phyloP scores from a whole-genome alignment of 2,329 filamentous ascomycete species.

The Chaetomiaceae sp. region DNA sequence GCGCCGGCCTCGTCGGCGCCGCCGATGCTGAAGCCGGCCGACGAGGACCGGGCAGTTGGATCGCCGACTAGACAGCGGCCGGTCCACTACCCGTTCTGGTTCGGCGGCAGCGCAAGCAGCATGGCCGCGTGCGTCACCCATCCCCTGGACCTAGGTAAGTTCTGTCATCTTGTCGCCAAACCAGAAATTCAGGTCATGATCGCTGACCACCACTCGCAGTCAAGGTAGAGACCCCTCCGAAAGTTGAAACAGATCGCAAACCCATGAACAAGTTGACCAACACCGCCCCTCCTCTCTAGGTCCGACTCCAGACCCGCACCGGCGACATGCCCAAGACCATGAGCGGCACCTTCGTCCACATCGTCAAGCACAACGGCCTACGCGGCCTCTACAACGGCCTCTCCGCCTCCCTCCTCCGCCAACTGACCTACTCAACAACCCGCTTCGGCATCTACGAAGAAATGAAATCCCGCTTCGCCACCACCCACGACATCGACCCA shows the following conservation, averaged over 20 bases:
- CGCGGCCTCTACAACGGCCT: conserved; percentile 84
- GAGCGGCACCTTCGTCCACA: conserved; percentile 78
- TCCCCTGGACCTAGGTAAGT: conserved; percentile 25
- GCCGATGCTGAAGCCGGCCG: not conserved
- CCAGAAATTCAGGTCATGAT: not conserved
- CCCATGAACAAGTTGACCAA: too few relatives aligned
- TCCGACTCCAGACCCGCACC: conserved; percentile 80
- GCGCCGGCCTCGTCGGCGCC: not conserved
- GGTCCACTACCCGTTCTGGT: conserved; percentile 80
- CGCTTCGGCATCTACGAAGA: conserved; percentile 97
- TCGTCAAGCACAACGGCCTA: conserved; percentile 71
- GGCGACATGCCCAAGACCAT: conserved; percentile 74
- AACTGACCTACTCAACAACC: conserved; percentile 93
- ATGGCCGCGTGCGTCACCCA: conserved; percentile 28
- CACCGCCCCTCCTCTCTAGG: conserved; percentile 41
- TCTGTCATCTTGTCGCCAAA: not conserved
- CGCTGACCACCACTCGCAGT: conserved; percentile 16
- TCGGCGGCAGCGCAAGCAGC: conserved; percentile 70
- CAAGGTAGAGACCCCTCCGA: conserved; percentile 14
- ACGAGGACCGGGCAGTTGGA: not conserved
- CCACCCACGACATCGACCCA: conserved; percentile 19
- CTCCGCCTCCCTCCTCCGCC: conserved; percentile 85
- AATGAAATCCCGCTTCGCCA: conserved; percentile 63
- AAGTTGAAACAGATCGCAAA: too few relatives aligned
- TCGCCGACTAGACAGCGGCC: conserved; percentile 34